phyloP scores from a whole-genome alignment of 345 rosid species.

The Mercurialis annua region DNA sequence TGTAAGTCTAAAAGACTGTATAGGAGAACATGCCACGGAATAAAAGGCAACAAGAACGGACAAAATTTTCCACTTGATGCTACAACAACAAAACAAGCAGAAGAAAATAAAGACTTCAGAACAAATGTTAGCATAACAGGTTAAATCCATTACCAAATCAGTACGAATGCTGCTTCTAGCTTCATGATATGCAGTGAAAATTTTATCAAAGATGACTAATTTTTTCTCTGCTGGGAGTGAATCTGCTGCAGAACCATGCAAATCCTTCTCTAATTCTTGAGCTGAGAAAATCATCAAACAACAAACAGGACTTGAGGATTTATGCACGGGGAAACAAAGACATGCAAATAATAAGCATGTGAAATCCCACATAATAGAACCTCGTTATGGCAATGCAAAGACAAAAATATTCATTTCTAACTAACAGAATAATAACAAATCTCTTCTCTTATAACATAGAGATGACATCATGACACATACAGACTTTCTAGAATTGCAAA shows the following conservation, averaged over 20 bases:
- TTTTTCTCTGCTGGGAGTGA: conserved; percentile 77
- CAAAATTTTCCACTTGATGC: background rate
- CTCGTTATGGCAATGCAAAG: background rate
- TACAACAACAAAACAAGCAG: background rate
- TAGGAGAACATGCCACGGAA: conserved; percentile 12
- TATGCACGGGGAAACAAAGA: background rate
- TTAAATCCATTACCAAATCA: conserved; percentile 66
- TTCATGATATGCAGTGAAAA: conserved; percentile 86
- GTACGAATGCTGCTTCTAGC: conserved; percentile 88
- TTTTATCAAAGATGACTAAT: conserved; percentile 71
- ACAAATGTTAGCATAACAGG: background rate
- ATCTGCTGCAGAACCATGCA: conserved; percentile 67
- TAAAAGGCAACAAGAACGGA: background rate
- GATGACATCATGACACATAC: background rate
- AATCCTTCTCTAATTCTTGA: conserved; percentile 96
- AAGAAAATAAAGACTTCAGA: background rate
- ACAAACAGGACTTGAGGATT: conserved; percentile 7
- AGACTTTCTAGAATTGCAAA: background rate
- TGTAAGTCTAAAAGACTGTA: conserved; percentile 3
- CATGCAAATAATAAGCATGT: background rate
- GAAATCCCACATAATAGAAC: background rate
- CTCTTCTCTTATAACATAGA: background rate
- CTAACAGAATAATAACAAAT: background rate
- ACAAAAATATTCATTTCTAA: background rate
- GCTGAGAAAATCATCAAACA: conserved; percentile 48